Conservation (phyloP, 306 rosid genomes). For the Purshia tridentata region DNA sequence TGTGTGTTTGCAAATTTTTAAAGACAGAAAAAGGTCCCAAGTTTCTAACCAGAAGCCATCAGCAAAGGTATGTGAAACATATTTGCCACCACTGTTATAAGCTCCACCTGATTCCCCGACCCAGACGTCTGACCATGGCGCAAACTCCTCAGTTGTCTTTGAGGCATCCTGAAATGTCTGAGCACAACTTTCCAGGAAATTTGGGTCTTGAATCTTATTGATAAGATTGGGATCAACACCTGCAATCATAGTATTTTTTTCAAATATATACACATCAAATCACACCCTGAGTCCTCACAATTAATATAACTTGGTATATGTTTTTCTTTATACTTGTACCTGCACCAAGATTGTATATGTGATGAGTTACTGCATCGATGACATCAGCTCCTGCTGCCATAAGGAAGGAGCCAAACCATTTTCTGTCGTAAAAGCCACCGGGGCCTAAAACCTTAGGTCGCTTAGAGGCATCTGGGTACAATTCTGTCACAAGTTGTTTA, state of each 20-base stretch:
- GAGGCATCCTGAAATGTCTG: constrained; percentile 41
- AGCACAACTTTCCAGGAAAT: constrained; percentile 34
- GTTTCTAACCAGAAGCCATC: constrained; percentile 55
- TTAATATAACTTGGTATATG: no score
- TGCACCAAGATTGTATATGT: constrained; percentile 72
- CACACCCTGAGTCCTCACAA: background rate
- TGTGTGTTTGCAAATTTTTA: background rate
- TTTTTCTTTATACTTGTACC: constrained; percentile 16
- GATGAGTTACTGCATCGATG: constrained; percentile 58
- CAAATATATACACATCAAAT: background rate
- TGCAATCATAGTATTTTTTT: constrained; percentile 8
- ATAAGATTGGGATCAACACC: constrained; percentile 55
- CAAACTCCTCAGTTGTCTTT: constrained; percentile 19
- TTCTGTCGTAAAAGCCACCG: constrained; percentile 52
- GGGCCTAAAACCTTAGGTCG: constrained; percentile 65
- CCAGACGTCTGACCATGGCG: constrained; percentile 57
- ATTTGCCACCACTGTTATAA: constrained; percentile 67
- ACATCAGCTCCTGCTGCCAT: constrained; percentile 41
- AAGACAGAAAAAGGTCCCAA: background rate
- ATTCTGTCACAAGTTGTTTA: constrained; percentile 26
- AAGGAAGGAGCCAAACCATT: constrained; percentile 59
- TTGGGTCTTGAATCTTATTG: constrained; percentile 52
- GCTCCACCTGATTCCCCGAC: constrained; percentile 83
- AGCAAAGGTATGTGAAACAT: constrained; percentile 57
- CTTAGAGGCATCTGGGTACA: constrained; percentile 38